Conservation (phyloP, 2,329 filamentous ascomycete genomes). For the Colletotrichum sp. region DNA sequence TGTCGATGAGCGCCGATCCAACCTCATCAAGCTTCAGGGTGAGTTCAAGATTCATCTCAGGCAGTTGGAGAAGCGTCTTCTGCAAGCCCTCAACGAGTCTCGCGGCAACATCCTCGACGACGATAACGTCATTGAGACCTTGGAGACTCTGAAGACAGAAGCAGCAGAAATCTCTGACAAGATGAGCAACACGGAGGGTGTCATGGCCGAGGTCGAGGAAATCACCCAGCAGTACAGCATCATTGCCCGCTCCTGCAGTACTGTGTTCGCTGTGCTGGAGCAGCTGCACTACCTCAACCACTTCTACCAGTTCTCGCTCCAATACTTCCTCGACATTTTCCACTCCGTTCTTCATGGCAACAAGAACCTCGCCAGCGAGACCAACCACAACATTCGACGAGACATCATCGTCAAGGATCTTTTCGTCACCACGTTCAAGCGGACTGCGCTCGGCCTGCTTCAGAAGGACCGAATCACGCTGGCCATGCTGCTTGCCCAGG, state of each 20-base stretch:
- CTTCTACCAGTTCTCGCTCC: conserved; percentile 98
- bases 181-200: conserved; percentile 95
- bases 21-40: conserved; percentile 97
- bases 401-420: conserved; percentile 91
- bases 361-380: conserved; percentile 71
- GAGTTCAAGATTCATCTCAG: conserved; percentile 99
- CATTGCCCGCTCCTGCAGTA: conserved; percentile 93
- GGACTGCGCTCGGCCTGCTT: conserved; percentile 89
- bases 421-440: conserved; percentile 89
- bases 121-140: conserved; percentile 95
- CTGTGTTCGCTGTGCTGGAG: conserved; percentile 95
- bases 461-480: conserved; percentile 95
- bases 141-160: conserved; percentile 97
- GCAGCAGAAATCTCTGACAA: conserved; percentile 95
- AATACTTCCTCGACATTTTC: conserved; percentile 98
- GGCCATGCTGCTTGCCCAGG: conserved; percentile 93
- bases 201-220: conserved; percentile 96
- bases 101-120: conserved; percentile 98
- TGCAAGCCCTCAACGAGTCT: conserved; percentile 96
- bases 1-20: conserved; percentile 93
- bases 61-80: conserved; percentile 89
- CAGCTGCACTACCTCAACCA: conserved; percentile 98
- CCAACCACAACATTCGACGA: conserved; percentile 78
- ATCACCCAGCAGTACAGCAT: conserved; percentile 95
- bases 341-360: conserved; percentile 86